Evolutionary conservation across 257 asterid species (phyloP).

Genomic region (Capsicum chinense): DNA sequence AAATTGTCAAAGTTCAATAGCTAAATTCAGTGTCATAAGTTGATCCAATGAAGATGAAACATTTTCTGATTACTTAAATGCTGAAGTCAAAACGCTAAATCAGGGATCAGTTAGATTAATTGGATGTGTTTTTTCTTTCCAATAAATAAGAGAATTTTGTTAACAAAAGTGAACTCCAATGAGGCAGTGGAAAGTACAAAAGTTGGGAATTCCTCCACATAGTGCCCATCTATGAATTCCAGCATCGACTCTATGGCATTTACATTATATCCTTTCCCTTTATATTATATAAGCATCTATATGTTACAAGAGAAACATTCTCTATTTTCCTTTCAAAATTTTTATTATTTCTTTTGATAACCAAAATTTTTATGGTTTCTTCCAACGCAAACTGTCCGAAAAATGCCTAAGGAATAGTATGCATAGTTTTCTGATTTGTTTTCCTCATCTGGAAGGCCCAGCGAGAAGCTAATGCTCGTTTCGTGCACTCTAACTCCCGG

Average conservation of each 20-base stretch:
- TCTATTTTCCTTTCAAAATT: not conserved
- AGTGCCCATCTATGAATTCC: constrained; percentile 6
- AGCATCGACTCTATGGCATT: not conserved
- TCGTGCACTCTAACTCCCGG: not conserved
- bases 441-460: not conserved
- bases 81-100: not conserved
- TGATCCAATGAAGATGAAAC: constrained; percentile 21
- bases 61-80: not conserved
- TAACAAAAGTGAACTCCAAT: not conserved
- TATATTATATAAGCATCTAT: constrained; percentile 7
- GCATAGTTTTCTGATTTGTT: not conserved
- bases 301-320: not conserved
- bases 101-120: not conserved
- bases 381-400: not conserved
- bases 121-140: not conserved
- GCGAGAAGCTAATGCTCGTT: not conserved
- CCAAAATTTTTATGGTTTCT: not conserved
- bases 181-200: constrained; percentile 20
- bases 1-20: not conserved
- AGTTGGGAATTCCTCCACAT: not conserved
- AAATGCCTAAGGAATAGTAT: not conserved
- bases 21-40: constrained; percentile 1
- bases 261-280: not conserved
- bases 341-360: too few relatives aligned
- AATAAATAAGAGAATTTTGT: not conserved